Conservation (phyloP, 345 rosid species). For the Chamaenerion angustifolium region DNA sequence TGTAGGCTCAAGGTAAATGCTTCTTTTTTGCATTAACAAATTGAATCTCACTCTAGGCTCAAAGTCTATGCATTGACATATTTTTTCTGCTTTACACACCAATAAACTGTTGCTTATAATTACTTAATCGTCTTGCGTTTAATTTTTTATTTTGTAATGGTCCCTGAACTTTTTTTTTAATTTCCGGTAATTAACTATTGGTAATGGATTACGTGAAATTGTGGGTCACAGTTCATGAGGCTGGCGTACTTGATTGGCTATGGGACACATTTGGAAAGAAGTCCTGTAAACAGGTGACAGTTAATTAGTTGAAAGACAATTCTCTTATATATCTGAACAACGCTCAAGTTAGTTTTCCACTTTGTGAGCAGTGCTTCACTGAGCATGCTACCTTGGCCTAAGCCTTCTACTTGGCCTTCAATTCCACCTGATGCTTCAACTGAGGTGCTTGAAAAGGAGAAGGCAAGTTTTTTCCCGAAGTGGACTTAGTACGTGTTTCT, state of each 20-base stretch:
- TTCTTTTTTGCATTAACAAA: background rate
- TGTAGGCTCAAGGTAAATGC: constrained; percentile 72
- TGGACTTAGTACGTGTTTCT: background rate
- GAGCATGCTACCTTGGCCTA: constrained; percentile 99
- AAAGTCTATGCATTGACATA: background rate
- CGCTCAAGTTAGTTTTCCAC: background rate
- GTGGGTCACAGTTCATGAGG: constrained; percentile 75
- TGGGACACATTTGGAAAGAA: constrained; percentile 79
- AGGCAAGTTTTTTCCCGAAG: constrained; percentile 47
- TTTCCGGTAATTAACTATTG: background rate
- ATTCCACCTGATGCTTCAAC: constrained; percentile 70
- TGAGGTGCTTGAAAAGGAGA: constrained; percentile 85
- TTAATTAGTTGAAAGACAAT: constrained; percentile 4
- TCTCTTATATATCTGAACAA: background rate
- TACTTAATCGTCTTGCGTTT: too few species aligned
- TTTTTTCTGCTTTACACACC: background rate
- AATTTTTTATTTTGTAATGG: background rate
- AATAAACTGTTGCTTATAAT: background rate
- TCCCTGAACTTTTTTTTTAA: too few species aligned
- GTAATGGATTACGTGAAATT: constrained; percentile 9
- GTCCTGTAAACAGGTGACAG: constrained; percentile 82
- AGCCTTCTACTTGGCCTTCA: constrained; percentile 89
- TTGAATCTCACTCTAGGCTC: background rate
- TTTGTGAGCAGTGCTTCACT: constrained; percentile 73
- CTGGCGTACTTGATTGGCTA: constrained; percentile 86